Base-by-base conservation (phyloP, 495 filamentous ascomycete species). In the Aspergillus affinis region DNA sequence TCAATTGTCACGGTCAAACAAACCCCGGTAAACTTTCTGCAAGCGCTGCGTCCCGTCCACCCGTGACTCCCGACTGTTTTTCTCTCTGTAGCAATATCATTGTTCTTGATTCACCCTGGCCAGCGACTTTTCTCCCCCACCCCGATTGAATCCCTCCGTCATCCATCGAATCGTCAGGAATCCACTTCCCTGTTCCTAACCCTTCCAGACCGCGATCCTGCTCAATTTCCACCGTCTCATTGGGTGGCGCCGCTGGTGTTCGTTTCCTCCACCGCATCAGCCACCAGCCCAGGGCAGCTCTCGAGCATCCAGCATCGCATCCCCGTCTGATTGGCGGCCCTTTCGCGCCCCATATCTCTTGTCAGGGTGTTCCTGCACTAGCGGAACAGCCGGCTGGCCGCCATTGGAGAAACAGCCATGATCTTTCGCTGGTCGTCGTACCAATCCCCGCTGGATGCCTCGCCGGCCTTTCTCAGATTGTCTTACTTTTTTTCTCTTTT, bases 351-450 rank as follows among this genome's bases (percentile, higher is more conserved):
- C 50, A 36, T 26, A 19, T 56, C n/a, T 32, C 32, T 27, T 36
- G 27, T 36, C 48, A 55, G 54, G 53, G 36, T 50, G 62, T 67
- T 68, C 68, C 68, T 70, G 68, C 62, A 62, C 62, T 63, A 62
- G 62, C 54, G 59, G 59, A 62, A 44, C 49, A 54, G 41, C 46
- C 45, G 29, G 19, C 41, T 9, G 21, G 27, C 30, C 32, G 10
- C 32, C 32, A 53, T 59, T 49, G 49, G 53, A 41, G 36, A 41
- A 10, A n/a, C n/a, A 41, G 36, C 8, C 36, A 4, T 41, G 41
- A 48, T 52, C 29, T 27, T 51, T 17, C 36, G 9, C 4, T 4
- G 23, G 2, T 4, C 23, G 51, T 55, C n/a, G 15, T 45, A 55
- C 47, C 44, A 41, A 58, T 54, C 20, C 10, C 19, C 23, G 27